phyloP scores from a whole-genome alignment of 805 yeast species.

The Nakazawaea peltata region DNA sequence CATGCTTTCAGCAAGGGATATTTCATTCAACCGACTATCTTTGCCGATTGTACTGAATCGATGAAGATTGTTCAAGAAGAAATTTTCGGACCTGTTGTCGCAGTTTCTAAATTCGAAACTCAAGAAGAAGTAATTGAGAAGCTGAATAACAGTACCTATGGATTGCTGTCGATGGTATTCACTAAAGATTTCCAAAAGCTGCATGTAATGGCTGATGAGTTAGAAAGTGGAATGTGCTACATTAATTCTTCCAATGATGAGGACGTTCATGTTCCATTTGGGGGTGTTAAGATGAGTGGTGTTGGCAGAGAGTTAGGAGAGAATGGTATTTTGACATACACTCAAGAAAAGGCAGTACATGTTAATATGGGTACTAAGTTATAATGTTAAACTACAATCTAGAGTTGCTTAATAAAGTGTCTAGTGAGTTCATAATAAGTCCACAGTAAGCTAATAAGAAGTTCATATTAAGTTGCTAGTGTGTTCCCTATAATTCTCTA shows the following conservation, averaged over 20 bases:
- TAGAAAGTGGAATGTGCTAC: conserved; percentile 65
- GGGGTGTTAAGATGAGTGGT: conserved; percentile 76
- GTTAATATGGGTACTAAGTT: conserved; percentile 37
- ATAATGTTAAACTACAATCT: conserved; percentile 13
- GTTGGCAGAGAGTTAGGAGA: conserved; percentile 77
- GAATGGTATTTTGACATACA: conserved; percentile 61
- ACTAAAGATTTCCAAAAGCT: conserved; percentile 60
- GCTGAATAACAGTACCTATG: conserved; percentile 71
- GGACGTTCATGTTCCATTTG: conserved; percentile 64
- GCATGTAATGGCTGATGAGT: conserved; percentile 49
- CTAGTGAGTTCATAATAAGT: too few relatives aligned
- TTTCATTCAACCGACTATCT: conserved; percentile 69
- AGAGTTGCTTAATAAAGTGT: too few relatives aligned
- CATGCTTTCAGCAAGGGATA: conserved; percentile 46
- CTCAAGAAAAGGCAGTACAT: conserved; percentile 67
- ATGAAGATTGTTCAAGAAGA: conserved; percentile 71
- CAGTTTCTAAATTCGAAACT: conserved; percentile 53
- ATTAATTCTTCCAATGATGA: conserved; percentile 63
- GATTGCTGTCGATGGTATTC: conserved; percentile 79
- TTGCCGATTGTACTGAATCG: conserved; percentile 57
- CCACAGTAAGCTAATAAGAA: too few relatives aligned
- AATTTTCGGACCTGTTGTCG: conserved; percentile 83
- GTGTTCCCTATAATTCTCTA: too few relatives aligned
- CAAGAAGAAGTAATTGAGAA: conserved; percentile 60
- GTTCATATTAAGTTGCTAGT: too few relatives aligned